Evolutionary conservation across 2,329 filamentous ascomycete genomes (phyloP).

Genomic region (Aspergillus phoenicis): DNA sequence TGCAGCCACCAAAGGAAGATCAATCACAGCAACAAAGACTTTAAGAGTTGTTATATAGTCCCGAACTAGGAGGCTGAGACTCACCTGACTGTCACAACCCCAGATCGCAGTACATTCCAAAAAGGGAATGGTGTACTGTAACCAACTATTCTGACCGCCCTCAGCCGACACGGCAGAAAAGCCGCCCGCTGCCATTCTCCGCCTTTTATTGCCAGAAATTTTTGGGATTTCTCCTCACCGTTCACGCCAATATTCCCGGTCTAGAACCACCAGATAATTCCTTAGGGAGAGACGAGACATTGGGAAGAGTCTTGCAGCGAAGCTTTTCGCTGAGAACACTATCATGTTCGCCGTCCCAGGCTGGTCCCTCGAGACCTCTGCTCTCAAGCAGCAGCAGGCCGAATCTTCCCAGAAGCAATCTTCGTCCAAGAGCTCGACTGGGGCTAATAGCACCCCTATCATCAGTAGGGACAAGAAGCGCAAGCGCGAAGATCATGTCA

Average conservation of each 20-base stretch:
- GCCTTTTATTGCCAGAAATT: slow-evolving; percentile 22
- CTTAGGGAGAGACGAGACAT: background rate
- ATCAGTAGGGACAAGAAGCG: slow-evolving; percentile 54
- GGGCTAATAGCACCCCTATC: slow-evolving; percentile 29
- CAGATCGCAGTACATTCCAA: background rate
- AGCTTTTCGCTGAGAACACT: background rate
- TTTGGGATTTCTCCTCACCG: slow-evolving; percentile 14
- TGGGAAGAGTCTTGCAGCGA: too few relatives aligned
- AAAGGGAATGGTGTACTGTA: background rate
- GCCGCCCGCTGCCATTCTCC: slow-evolving; percentile 1
- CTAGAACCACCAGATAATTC: background rate
- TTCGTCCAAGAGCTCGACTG: slow-evolving; percentile 57
- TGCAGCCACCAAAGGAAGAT: too few relatives aligned
- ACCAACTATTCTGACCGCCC: background rate
- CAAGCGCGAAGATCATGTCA: slow-evolving; percentile 58
- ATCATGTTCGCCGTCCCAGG: slow-evolving; percentile 87
- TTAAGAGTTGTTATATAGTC: background rate
- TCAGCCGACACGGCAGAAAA: background rate
- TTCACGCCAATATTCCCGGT: background rate
- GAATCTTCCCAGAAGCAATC: slow-evolving; percentile 54
- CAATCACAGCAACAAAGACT: too few relatives aligned
- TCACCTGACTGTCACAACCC: background rate
- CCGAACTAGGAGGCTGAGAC: background rate
- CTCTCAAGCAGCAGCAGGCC: slow-evolving; percentile 70
- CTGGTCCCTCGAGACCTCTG: slow-evolving; percentile 77